Evolutionary conservation across 495 filamentous ascomycete species (phyloP).

Genomic region (Tetracladium setigerum): DNA sequence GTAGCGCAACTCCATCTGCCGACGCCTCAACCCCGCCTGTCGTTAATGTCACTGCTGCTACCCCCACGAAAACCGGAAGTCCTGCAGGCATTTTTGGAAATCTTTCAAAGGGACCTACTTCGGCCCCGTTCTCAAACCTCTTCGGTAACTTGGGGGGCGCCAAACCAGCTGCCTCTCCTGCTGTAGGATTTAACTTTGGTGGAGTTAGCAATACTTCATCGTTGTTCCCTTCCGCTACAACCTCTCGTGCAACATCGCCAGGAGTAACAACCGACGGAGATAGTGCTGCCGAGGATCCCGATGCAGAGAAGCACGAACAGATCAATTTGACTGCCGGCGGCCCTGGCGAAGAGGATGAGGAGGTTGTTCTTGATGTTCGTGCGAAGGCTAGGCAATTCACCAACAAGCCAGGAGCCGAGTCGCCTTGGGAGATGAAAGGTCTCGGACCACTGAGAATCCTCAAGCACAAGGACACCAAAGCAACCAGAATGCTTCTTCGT

Average conservation of each 20-base stretch:
- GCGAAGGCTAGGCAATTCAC: slow-evolving; percentile 52
- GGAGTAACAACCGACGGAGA: slow-evolving; percentile 33
- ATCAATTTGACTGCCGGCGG: slow-evolving; percentile 54
- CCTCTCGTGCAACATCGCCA: slow-evolving; percentile 42
- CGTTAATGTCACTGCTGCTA: slow-evolving; percentile 27
- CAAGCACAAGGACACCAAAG: slow-evolving; percentile 54
- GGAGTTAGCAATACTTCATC: slow-evolving; percentile 25
- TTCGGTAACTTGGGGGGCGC: slow-evolving; percentile 7
- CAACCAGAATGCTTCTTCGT: slow-evolving; percentile 57
- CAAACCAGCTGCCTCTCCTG: slow-evolving; percentile 4
- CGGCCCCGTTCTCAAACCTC: slow-evolving; percentile 8
- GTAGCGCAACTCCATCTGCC: slow-evolving; percentile 9
- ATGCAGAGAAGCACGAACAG: slow-evolving; percentile 37
- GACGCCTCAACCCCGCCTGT: slow-evolving; percentile 19
- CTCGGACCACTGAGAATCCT: slow-evolving; percentile 59
- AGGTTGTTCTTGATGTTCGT: slow-evolving; percentile 51
- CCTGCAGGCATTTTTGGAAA: slow-evolving; percentile 3
- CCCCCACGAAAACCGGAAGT: slow-evolving; percentile 22
- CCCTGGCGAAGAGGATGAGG: slow-evolving; percentile 66
- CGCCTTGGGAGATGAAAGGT: slow-evolving; percentile 51
- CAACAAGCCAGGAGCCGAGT: slow-evolving; percentile 20
- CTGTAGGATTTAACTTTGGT: slow-evolving; percentile 26
- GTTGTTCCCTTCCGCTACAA: slow-evolving; percentile 31
- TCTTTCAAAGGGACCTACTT: neutral
- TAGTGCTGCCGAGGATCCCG: slow-evolving; percentile 24